A percentile compares a stretch with the other conserved stretches of the same genome.
phyloP scores from a whole-genome alignment of 1,139 yeast species.

The Candida sp. region DNA sequence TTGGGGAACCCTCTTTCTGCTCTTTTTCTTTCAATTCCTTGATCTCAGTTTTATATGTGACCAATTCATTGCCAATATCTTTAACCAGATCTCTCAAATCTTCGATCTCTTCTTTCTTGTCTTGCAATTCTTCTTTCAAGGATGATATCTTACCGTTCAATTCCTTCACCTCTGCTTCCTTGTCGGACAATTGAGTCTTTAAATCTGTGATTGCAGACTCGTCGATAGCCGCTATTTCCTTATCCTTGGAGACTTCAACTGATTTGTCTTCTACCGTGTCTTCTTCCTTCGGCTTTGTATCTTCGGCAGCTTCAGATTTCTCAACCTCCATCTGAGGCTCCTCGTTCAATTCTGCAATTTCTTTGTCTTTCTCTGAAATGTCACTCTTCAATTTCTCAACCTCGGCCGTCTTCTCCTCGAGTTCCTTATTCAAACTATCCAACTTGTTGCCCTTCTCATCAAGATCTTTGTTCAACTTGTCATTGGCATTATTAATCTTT shows the following conservation, averaged over 20 bases:
- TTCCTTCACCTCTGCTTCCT: slow-evolving; percentile 20
- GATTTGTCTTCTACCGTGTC: not conserved
- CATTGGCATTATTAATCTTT: slow-evolving; percentile 14
- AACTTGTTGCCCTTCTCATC: slow-evolving; percentile 18
- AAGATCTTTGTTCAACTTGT: slow-evolving; percentile 16
- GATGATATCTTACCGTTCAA: slow-evolving; percentile 16
- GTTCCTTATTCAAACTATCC: slow-evolving; percentile 16
- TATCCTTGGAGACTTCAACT: slow-evolving; percentile 9
- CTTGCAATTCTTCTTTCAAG: slow-evolving; percentile 23
- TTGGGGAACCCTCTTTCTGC: not conserved
- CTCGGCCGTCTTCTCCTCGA: slow-evolving; percentile 6
- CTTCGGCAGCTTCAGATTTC: not conserved
- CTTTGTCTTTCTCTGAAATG: not conserved
- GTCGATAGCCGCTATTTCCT: slow-evolving; percentile 17
- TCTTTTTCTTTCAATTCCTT: slow-evolving; percentile 25
- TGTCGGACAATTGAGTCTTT: not conserved
- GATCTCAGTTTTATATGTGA: slow-evolving; percentile 51
- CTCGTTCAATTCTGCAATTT: not conserved
- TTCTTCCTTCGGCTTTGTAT: not conserved
- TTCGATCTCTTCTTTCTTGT: slow-evolving; percentile 56
- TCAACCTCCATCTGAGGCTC: not conserved
- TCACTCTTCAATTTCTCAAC: slow-evolving; percentile 3
- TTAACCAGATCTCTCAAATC: slow-evolving; percentile 71
- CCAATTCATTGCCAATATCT: slow-evolving; percentile 78
- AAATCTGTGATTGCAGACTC: slow-evolving; percentile 1